Base-by-base conservation (phyloP, 371 early-diverging fungal species). In the Mortierella sp. region DNA sequence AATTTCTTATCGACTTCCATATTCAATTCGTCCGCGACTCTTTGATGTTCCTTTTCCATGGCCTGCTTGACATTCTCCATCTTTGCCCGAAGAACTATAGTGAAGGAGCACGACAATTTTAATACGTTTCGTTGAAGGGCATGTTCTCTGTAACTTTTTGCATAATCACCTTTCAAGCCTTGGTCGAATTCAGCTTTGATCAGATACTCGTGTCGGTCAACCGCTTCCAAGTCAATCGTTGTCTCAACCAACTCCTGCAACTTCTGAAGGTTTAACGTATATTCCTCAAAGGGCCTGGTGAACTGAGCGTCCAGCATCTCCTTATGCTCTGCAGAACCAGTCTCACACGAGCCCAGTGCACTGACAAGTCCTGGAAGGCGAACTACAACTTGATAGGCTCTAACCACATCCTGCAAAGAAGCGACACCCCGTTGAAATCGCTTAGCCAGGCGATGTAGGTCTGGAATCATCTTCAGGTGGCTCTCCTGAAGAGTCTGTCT, bases 371-470 rank as follows among this genome's bases (percentile, higher is more conserved):
- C 82, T 3, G 97, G 95, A 7, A 97, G 78, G 5, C 87, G 84
- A n/a, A 91, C 79, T 2, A 93, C 84, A 0, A 94, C 91, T 76
- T 97, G 97, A 79, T 98, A 96, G 4, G 94, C 84, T 7, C 97
- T 87, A 8, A 97, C 89, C 0, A 95, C 93, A 71, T 98, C 99
- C 82, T 93, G 93, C n/a, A 97, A 72, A 3, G 80, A 84, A 2
- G 95, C 96, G n/a, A 79, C 86, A 7, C 91, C 92, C 24, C 91
- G 85, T 67, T 90, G 90, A 61, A 98, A 93, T 27, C 91, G 85
- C 51, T 93, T 95, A 0, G 92, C 87, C 30, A 97, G 75, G 4
- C 98, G 86, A 63, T 92, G 90, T 44, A 98, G 80, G 81, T 98
- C 98, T 3, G 99, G 99, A 21, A 95, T 79, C 34, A 61, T 75